Conservation (phyloP, 306 rosid genomes). For the Gastrolobium villosum region DNA sequence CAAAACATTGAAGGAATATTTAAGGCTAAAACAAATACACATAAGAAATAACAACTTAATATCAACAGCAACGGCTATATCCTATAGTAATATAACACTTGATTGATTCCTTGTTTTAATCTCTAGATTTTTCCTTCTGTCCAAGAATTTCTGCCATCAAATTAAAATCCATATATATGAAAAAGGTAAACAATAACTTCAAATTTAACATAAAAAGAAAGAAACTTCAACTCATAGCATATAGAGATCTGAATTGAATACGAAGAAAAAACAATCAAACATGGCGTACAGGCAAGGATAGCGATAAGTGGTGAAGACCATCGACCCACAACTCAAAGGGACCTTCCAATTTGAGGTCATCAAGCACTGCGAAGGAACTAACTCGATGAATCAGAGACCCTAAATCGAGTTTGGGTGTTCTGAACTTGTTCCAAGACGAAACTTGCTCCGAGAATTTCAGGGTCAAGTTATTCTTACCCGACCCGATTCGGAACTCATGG, state of each 20-base stretch:
- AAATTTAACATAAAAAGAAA: background rate
- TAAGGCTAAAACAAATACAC: slow-evolving; percentile 23
- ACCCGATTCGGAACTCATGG: slow-evolving; percentile 69
- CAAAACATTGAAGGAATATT: background rate
- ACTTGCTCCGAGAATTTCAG: slow-evolving; percentile 71
- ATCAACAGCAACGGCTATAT: background rate
- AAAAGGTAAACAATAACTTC: background rate
- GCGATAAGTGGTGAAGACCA: slow-evolving; percentile 55
- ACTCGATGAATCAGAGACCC: slow-evolving; percentile 59
- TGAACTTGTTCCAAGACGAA: slow-evolving; percentile 68
- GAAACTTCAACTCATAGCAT: background rate
- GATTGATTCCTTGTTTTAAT: background rate
- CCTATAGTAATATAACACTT: background rate
- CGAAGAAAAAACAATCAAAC: background rate
- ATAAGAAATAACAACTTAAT: background rate
- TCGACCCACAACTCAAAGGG: slow-evolving; percentile 74
- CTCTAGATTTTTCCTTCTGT: background rate
- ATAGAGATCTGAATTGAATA: slow-evolving; percentile 34
- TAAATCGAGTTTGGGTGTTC: slow-evolving; percentile 55
- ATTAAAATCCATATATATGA: background rate
- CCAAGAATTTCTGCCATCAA: background rate
- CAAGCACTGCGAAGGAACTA: slow-evolving; percentile 62
- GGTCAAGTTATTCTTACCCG: slow-evolving; percentile 56
- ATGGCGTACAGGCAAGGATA: slow-evolving; percentile 69
- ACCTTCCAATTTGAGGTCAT: slow-evolving; percentile 72